Evolutionary conservation across 2,329 filamentous ascomycete species (phyloP), one percentile per base, ranked within the genome.

Genomic region (Ophiostoma angusticollis): DNA sequence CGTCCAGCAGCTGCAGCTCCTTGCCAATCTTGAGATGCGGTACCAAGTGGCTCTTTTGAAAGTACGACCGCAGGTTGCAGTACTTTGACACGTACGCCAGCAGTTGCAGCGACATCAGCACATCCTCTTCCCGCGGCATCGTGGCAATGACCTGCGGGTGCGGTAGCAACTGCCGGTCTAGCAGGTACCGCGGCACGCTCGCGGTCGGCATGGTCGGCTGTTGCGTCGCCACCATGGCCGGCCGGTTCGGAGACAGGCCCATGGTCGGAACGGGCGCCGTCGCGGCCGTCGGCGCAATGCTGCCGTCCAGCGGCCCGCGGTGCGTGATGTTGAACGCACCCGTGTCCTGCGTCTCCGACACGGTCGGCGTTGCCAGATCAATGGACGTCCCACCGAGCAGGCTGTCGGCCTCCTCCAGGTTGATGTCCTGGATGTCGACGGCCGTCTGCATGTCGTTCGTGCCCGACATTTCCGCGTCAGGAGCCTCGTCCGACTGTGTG

Each of bases 21-120:
- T 80, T 78, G 44, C 85, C 83, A 49, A 98, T 89, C 58, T 87
- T 87, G 36, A 98, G 76, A 47, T 79, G 82, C 0, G 91, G 91
- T 5, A 98, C 91, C 9, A 96, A 68, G 53, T 98, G 91, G 28
- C 87, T 93, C 57, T 82, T 74, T 55, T 98, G 91, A 58, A 98
- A 98, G 59, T 95, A 98, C 5, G 84, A 80, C 14, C 91, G 78
- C 22, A 98, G 73, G 51, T 93, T 93, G 68, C 91, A 96, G 62
- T 98, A 98, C 60, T 98, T 98, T 18, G 87, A 95, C 41, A 98
- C 89, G 57, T 98, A 98, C 13, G 91, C 91, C 32, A 98, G 72
- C 16, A 98, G 74, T 60, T 98, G 91, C 27, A 98, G 70, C 6
- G 91, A 95, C 89, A 98, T 95, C 47, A 98, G 68, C 3, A 98